These are phyloP conservation scores for Boechera retrofracta DNA, from an alignment of 345 rosid species.

Conservation along the genomic window DNA sequence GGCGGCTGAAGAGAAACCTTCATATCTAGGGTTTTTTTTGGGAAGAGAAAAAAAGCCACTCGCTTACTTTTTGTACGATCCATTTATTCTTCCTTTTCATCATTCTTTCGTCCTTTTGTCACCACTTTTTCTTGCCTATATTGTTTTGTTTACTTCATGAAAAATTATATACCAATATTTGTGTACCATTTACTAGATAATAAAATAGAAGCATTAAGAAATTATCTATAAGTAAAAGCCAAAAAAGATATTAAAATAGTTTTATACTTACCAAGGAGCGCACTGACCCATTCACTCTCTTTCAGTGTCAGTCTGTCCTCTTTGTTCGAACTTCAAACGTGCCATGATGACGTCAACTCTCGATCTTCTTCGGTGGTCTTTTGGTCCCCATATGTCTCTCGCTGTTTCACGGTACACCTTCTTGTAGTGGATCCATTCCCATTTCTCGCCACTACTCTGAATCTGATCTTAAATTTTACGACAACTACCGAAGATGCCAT, in stretches of 20 bases:
- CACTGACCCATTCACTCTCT: conserved; percentile 2
- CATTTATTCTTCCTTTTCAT: not conserved
- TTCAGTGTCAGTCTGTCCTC: not conserved
- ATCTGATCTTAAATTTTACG: not conserved
- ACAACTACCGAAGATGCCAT: not conserved
- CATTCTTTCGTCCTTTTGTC: not conserved
- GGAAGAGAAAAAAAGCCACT: too few species aligned
- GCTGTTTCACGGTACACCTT: not conserved
- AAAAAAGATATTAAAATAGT: not conserved
- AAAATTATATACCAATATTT: not conserved
- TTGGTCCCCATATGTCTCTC: not conserved
- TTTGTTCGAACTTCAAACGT: conserved; percentile 17
- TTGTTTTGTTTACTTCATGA: conserved; percentile 16
- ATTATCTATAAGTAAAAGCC: not conserved
- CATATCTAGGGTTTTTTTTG: too few species aligned
- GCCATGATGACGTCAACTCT: conserved; percentile 20
- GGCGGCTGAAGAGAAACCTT: too few species aligned
- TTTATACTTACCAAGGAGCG: not conserved
- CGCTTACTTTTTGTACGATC: not conserved
- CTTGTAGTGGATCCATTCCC: too few species aligned
- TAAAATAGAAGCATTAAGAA: not conserved
- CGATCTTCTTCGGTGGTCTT: conserved; percentile 29
- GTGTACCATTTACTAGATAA: conserved; percentile 1
- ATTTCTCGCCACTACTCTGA: not conserved
- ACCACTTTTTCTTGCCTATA: not conserved